Base-by-base conservation (phyloP, 768 basidiomycete genomes). In the Auriscalpium vulgare region DNA sequence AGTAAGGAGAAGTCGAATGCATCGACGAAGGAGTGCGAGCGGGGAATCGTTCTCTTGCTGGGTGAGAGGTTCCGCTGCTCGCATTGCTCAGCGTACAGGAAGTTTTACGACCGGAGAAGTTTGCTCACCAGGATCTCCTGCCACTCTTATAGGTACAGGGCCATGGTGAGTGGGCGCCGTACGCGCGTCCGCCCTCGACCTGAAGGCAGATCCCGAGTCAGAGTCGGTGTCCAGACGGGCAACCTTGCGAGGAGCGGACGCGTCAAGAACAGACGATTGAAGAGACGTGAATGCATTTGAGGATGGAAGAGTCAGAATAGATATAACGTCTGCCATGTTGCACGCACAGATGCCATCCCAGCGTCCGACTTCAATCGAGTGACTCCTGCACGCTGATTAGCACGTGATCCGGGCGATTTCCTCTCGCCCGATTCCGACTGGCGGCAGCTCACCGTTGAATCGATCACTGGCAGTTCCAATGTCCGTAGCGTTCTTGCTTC, bases 121-220 rank as follows among this genome's bases (percentile, higher is more conserved):
- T 19, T 11, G 66, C 69, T 52, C 56, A 69, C 70, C 48, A 13
- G 72, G 63, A 34, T 72, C 67, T 13, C 80, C 78, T 29, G 74
- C 66, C 37, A 88, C 67, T 7, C 2, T 29, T 29, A 29, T 29
- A 29, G 29, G 29, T 29, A 5, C 29, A 29, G 29, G 29, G 29
- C 29, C 29, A 29, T 29, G 29, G 29, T 29, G 29, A 29, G 29
- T 4, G 4, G 29, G 7, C 29, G 29, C 50, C 56, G 43, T 60
- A 56, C 38, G 45, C 36, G 44, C 37, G 48, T 37, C 37, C 62
- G 63, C 48, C 64, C 68, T 65, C 61, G 72, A 63, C 62, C 87
- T 81, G 69, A 76, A 82, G 62, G 83, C 80, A 68, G 83, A 81
- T 61, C 78, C 79, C 63, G 83, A 78, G 72, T 88, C 85, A 70